Conservation (phyloP, 441 rosid genomes). For the Pelargonium cotyledonis region DNA sequence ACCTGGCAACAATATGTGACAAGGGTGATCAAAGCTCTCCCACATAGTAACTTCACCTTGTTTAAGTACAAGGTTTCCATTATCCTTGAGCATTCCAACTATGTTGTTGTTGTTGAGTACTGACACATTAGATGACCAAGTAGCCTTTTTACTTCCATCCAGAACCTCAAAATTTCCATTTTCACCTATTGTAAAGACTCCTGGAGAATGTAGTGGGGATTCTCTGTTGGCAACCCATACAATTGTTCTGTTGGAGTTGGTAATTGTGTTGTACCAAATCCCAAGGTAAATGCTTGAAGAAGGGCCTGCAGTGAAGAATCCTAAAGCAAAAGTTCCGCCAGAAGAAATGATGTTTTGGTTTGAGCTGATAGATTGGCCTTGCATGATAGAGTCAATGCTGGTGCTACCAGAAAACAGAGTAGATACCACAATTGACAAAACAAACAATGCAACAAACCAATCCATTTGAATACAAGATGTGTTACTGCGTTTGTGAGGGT, state of each 20-base stretch:
- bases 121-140: constrained; percentile 2
- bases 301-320: constrained; percentile 46
- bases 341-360: constrained; percentile 36
- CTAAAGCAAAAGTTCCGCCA: constrained; percentile 45
- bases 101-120: constrained; percentile 48
- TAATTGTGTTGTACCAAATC: constrained; percentile 55
- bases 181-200: constrained; percentile 36
- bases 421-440: background rate
- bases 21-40: constrained; percentile 69
- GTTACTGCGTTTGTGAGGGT: background rate
- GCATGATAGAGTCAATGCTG: background rate
- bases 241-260: constrained; percentile 27
- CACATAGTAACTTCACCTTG: constrained; percentile 31
- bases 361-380: background rate
- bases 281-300: constrained; percentile 49
- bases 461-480: background rate
- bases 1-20: constrained; percentile 57
- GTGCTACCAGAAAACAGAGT: background rate
- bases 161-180: constrained; percentile 52
- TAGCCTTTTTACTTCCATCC: constrained; percentile 25
- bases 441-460: background rate
- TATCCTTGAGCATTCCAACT: constrained; percentile 23
- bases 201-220: constrained; percentile 42
- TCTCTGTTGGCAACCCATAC: constrained; percentile 85
- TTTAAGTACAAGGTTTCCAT: constrained; percentile 49